These are phyloP conservation scores for Naganishia albida DNA, from an alignment of 1,284 basidiomycete species.

Conservation along the genomic window DNA sequence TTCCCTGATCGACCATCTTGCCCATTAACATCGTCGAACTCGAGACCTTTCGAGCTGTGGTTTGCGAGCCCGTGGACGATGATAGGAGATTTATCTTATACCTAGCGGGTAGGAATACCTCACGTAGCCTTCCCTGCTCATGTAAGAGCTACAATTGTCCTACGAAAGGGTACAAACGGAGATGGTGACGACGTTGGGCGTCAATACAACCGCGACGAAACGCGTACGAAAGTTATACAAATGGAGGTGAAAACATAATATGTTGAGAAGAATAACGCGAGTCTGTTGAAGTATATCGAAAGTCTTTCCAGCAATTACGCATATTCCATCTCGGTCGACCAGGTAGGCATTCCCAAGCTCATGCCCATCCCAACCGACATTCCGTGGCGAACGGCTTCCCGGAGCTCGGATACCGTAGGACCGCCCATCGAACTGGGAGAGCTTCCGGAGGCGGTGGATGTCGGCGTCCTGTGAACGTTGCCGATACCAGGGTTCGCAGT, in stretches of 20 bases:
- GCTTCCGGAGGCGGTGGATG: conserved; percentile 15
- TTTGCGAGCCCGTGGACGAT: not conserved
- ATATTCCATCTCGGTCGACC: conserved; percentile 25
- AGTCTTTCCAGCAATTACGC: conserved; percentile 17
- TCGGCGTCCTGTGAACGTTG: conserved; percentile 16
- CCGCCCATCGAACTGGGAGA: conserved; percentile 5
- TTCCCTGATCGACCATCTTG: no score
- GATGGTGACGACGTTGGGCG: conserved; percentile 8
- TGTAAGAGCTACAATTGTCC: conserved; percentile 20
- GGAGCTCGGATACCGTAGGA: conserved; percentile 31
- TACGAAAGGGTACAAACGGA: conserved; percentile 16
- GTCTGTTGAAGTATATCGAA: conserved; percentile 13
- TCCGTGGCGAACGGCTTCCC: conserved; percentile 40
- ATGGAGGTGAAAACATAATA: not conserved
- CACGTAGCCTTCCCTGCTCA: conserved; percentile 10
- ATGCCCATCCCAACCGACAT: conserved; percentile 40
- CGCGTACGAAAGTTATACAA: conserved; percentile 9
- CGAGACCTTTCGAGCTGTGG: no score
- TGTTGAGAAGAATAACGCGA: conserved; percentile 5
- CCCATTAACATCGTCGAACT: no score
- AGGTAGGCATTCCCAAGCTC: conserved; percentile 24
- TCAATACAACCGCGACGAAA: conserved; percentile 20
- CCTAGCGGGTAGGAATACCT: conserved; percentile 2
- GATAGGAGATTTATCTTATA: conserved; percentile 12
- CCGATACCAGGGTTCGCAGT: conserved; percentile 2